phyloP scores from a whole-genome alignment of 768 basidiomycete genomes.

The Gymnopilus junonius region DNA sequence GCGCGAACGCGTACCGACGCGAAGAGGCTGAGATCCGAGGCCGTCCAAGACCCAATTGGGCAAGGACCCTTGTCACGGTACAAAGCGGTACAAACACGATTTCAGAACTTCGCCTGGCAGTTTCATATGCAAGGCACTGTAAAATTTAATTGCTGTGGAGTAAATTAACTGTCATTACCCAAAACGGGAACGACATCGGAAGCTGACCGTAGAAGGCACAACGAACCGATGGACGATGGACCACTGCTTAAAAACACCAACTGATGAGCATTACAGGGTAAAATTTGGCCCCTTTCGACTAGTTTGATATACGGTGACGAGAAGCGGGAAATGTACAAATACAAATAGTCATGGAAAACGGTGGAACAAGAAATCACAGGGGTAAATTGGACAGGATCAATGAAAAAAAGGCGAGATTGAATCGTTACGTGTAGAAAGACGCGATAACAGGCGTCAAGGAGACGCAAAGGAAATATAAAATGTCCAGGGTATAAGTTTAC shows the following conservation, averaged over 20 bases:
- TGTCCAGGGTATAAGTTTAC: background rate
- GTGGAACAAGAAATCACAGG: background rate
- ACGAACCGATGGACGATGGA: background rate
- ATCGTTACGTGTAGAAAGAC: background rate
- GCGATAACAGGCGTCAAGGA: background rate
- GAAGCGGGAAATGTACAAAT: conserved; percentile 20
- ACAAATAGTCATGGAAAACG: conserved; percentile 21
- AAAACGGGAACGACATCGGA: too few relatives aligned
- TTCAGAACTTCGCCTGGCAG: too few relatives aligned
- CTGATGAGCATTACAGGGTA: background rate
- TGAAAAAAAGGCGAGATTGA: background rate
- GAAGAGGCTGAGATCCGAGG: too few relatives aligned
- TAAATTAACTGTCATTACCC: too few relatives aligned
- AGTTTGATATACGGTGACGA: background rate
- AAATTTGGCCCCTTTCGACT: background rate
- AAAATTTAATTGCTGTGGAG: too few relatives aligned
- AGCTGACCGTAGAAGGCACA: too few relatives aligned
- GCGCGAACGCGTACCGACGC: too few relatives aligned
- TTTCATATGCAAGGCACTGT: too few relatives aligned
- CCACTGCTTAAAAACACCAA: background rate
- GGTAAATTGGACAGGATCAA: background rate
- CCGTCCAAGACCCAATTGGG: too few relatives aligned
- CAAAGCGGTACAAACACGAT: too few relatives aligned
- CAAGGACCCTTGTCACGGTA: too few relatives aligned
- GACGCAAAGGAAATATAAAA: background rate